These are phyloP conservation scores for Quercus wislizeni DNA, from an alignment of 306 rosid genomes.

Conservation along the genomic window DNA sequence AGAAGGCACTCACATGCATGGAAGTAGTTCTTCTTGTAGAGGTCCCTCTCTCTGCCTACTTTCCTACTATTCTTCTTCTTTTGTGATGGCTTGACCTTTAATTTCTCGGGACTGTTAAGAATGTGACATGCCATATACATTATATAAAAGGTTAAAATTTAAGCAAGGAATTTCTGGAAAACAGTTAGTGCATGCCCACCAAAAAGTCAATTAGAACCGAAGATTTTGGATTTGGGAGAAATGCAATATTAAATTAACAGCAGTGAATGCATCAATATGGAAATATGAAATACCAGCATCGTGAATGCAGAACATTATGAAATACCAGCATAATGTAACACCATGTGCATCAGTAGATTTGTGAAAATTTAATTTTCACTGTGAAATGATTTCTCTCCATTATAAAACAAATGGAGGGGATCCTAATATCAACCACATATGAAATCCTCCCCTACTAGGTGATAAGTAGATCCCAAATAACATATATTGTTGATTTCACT, in stretches of 20 bases:
- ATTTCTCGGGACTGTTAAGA: slow-evolving; percentile 65
- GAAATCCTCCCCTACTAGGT: neutral
- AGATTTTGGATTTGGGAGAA: neutral
- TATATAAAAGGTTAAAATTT: slow-evolving; percentile 5
- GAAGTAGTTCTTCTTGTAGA: slow-evolving; percentile 61
- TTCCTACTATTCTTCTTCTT: slow-evolving; percentile 55
- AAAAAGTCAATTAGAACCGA: neutral
- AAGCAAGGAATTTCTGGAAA: slow-evolving; percentile 8
- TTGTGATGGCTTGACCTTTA: slow-evolving; percentile 50
- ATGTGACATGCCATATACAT: slow-evolving; percentile 5
- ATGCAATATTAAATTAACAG: neutral
- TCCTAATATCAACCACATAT: neutral
- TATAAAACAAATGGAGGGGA: too few species aligned
- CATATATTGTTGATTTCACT: too few species aligned
- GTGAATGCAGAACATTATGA: neutral
- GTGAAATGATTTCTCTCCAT: too few species aligned
- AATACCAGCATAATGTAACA: neutral
- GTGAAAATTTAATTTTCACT: too few species aligned
- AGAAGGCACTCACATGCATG: slow-evolving; percentile 85
- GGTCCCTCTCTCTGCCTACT: slow-evolving; percentile 55
- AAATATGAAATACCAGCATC: neutral
- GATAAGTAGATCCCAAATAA: too few species aligned
- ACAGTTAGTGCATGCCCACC: neutral
- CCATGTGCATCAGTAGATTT: too few species aligned
- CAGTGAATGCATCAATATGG: neutral